phyloP scores from a whole-genome alignment of 2,329 filamentous ascomycete species.

The Trichoderma aggressivum region DNA sequence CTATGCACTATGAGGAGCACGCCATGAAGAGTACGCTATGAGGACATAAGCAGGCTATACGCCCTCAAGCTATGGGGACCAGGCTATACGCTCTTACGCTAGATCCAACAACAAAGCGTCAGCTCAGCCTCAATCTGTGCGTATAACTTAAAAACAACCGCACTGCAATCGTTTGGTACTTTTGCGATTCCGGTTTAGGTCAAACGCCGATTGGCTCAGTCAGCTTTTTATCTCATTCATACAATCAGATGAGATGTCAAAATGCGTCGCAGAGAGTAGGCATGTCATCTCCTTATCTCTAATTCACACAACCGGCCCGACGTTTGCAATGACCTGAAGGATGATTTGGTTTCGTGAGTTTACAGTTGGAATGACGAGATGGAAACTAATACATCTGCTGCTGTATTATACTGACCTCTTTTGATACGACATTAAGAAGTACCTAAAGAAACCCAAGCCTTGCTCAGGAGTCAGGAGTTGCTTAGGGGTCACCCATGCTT shows the following conservation, averaged over 20 bases:
- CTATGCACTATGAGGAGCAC: background rate
- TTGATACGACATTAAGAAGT: background rate
- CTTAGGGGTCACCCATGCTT: background rate
- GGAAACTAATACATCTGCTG: background rate
- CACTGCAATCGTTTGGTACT: background rate
- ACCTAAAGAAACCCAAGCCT: background rate
- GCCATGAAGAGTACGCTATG: background rate
- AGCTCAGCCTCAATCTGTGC: background rate
- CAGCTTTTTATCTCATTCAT: background rate
- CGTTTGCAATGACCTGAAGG: background rate
- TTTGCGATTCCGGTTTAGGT: background rate
- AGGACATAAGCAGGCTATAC: background rate
- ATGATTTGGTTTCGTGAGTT: background rate
- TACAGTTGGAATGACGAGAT: background rate
- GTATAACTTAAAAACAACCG: background rate
- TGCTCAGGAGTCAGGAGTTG: background rate
- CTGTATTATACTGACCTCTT: background rate
- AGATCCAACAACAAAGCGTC: background rate
- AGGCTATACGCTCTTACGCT: background rate
- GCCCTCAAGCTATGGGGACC: background rate
- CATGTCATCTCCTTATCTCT: background rate
- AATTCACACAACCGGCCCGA: background rate
- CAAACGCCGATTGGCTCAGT: background rate
- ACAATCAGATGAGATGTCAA: background rate
- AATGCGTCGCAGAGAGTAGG: background rate